Evolutionary conservation across 306 rosid species (phyloP).

Genomic region (Malus sieversii): DNA sequence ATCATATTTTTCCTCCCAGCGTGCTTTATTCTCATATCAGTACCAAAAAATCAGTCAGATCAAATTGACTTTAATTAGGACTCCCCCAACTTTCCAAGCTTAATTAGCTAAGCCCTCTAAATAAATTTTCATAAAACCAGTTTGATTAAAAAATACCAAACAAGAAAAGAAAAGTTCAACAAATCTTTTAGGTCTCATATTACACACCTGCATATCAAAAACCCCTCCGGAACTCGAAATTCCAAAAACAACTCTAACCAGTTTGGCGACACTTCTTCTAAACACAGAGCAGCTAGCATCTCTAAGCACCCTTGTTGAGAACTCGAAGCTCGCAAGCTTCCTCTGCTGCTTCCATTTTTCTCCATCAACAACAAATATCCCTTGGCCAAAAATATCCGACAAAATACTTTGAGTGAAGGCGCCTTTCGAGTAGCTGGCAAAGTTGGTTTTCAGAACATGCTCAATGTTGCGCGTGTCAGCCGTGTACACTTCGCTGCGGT

Average conservation of each 20-base stretch:
- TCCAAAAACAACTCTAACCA: slow-evolving; percentile 30
- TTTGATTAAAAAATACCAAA: not conserved
- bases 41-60: not conserved
- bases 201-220: slow-evolving; percentile 48
- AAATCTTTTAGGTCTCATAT: not conserved
- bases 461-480: slow-evolving; percentile 2
- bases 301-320: slow-evolving; percentile 62
- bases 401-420: not conserved
- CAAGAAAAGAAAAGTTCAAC: not conserved
- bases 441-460: slow-evolving; percentile 14
- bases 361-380: slow-evolving; percentile 65
- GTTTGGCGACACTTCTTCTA: slow-evolving; percentile 43
- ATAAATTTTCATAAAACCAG: not conserved
- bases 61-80: too few species aligned
- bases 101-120: too few species aligned
- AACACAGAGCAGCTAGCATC: slow-evolving; percentile 53
- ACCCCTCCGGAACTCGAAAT: slow-evolving; percentile 19
- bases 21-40: not conserved
- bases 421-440: slow-evolving; percentile 4
- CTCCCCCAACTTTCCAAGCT: not conserved
- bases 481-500: slow-evolving; percentile 5
- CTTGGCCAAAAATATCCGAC: slow-evolving; percentile 51
- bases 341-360: slow-evolving; percentile 67
- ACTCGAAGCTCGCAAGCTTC: slow-evolving; percentile 39
- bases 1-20: not conserved